These are phyloP conservation scores for Pleurotus salmoneostramineus DNA, from an alignment of 768 basidiomycete species.

Conservation along the genomic window DNA sequence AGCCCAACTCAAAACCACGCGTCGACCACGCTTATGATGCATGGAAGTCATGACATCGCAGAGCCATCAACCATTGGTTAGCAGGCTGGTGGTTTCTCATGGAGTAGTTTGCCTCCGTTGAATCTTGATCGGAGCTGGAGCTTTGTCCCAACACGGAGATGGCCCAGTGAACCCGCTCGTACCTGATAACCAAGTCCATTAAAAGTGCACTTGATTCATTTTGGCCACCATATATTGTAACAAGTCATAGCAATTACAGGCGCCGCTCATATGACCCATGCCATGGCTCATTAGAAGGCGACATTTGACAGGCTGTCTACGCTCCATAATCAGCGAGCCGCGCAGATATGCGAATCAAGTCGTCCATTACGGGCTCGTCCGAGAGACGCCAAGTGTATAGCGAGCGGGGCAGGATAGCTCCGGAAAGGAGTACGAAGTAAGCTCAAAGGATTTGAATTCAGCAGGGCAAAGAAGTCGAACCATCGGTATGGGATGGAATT, in stretches of 20 bases:
- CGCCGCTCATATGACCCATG: neutral
- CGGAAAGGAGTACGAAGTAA: too few relatives aligned
- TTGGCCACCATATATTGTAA: too few relatives aligned
- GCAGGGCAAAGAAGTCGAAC: too few relatives aligned
- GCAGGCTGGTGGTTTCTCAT: neutral
- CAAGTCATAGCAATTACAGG: conserved; percentile 1
- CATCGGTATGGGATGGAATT: too few relatives aligned
- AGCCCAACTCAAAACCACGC: neutral
- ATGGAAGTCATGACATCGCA: too few relatives aligned
- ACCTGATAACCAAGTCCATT: too few relatives aligned
- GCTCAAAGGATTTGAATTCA: too few relatives aligned
- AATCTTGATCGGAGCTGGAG: neutral
- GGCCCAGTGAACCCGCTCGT: neutral
- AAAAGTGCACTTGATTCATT: too few relatives aligned
- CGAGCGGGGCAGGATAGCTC: neutral
- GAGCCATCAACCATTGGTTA: neutral
- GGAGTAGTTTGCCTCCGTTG: neutral
- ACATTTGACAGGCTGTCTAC: neutral
- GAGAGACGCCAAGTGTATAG: neutral
- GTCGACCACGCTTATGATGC: neutral
- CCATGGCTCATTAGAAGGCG: neutral
- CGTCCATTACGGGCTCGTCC: neutral
- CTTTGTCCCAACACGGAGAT: neutral
- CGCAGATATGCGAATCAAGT: neutral
- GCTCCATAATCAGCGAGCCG: neutral